phyloP scores from a whole-genome alignment of 495 filamentous ascomycete genomes.

The Trichoderma orchidacearum region DNA sequence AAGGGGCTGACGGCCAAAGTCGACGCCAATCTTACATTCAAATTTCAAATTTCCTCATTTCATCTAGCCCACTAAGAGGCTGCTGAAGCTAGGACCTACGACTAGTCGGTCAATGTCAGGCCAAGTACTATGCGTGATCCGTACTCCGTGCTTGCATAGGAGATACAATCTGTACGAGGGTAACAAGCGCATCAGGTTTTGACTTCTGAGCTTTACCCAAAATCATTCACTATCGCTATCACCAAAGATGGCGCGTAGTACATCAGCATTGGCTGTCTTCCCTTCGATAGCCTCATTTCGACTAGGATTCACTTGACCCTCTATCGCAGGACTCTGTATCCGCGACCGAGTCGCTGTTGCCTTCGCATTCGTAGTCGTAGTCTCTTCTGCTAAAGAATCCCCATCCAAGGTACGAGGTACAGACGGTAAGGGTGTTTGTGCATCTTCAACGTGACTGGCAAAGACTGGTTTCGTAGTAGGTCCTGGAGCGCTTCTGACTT shows the following conservation, averaged over 20 bases:
- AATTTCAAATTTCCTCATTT: neutral
- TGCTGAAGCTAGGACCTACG: neutral
- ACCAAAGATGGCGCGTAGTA: constrained; percentile 91
- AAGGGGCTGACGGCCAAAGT: neutral
- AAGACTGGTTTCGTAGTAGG: neutral
- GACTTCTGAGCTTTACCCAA: neutral
- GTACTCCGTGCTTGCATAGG: no score
- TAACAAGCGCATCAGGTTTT: no score
- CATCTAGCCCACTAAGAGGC: neutral
- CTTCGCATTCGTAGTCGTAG: constrained; percentile 6
- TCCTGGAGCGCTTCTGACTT: constrained; percentile 9
- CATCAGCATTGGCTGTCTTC: constrained; percentile 69
- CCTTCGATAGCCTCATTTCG: constrained; percentile 79
- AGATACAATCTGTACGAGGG: no score
- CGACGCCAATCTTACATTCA: neutral
- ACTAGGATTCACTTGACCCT: constrained; percentile 50
- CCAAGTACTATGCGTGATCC: no score
- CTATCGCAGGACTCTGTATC: neutral
- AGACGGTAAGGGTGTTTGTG: neutral
- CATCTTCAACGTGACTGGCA: neutral
- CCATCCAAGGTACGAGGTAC: neutral
- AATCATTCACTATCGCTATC: constrained; percentile 27
- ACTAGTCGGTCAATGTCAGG: no score
- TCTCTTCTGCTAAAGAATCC: neutral
- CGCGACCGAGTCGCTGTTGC: neutral